Base-by-base conservation (phyloP, 768 basidiomycete genomes). In the Pulveroboletus frians region DNA sequence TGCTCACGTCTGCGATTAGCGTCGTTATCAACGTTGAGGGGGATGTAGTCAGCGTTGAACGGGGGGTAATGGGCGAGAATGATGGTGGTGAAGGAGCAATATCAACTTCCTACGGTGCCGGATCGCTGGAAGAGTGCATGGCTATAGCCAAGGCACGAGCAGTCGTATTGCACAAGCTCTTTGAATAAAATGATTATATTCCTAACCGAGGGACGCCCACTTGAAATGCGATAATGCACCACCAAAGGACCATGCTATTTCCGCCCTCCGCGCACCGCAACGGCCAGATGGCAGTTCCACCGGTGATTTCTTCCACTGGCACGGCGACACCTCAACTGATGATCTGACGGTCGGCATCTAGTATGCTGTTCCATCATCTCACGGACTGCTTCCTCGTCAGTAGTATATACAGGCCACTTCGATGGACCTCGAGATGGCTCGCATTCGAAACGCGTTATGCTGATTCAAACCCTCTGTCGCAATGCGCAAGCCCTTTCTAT, bases 1-100 rank as follows among this genome's bases (percentile, higher is more conserved):
- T 96, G 7, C 77, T 93, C 46, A 81, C 87, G 13, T 84, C 89
- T 0, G 76, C 77, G 0, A 61, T 92, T 47, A 80, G 83, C 2
- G 65, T 93, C 30, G 70, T 85, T 1, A 52, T 89, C 5, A 79
- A 81, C 50, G 73, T n/a, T 15, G 45, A 56, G 9, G 64, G 63
- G 17, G 59, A 52, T 8, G 26, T 65, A 14, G 40, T 66, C 21
- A 35, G 57, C 9, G 43, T 64, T 6, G 63, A 66, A 47, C 64
- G 59, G 20, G 62, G 47, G 0, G 52, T 47, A 9, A 45, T 56
- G 37, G 61, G 64, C 21, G 62, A 61, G 17, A 54, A 47, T 30
- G 54, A 57, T 30, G 48, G 37, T 15, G 54, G 52, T 8, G 60
- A 56, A n/a, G 36, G 40, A 6, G 54, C 52, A 1, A 18, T 42